Evolutionary conservation across 2,329 filamentous ascomycete species (phyloP).

Genomic region (Pseudogymnoascus sp.): DNA sequence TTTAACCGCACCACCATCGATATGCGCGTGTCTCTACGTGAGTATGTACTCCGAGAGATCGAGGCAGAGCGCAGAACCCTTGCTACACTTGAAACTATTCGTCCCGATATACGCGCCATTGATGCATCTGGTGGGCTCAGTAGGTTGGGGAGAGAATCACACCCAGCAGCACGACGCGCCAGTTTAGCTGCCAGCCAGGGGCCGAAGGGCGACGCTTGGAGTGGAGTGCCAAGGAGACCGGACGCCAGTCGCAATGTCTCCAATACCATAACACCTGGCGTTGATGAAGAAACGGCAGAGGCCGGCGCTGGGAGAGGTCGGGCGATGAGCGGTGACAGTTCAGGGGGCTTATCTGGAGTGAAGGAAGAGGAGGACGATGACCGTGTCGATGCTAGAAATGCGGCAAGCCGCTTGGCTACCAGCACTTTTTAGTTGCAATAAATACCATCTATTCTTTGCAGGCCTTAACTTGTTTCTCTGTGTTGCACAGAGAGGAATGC

Average conservation of each 20-base stretch:
- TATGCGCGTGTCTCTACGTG: conserved; percentile 72
- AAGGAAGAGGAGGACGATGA: conserved; percentile 86
- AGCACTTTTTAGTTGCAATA: conserved; percentile 66
- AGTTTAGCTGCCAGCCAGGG: conserved; percentile 84
- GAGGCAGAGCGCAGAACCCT: conserved; percentile 89
- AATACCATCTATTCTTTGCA: background rate
- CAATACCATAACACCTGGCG: conserved; percentile 58
- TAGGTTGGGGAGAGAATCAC: conserved; percentile 78
- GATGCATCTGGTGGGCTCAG: conserved; percentile 85
- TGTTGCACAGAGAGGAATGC: background rate
- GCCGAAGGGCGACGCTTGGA: conserved; percentile 97
- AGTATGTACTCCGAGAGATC: conserved; percentile 91
- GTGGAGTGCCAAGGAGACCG: conserved; percentile 71
- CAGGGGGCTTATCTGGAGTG: conserved; percentile 47
- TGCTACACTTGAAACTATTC: conserved; percentile 85
- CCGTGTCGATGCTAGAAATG: conserved; percentile 88
- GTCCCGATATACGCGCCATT: conserved; percentile 87
- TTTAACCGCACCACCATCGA: conserved; percentile 81
- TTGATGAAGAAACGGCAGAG: conserved; percentile 56
- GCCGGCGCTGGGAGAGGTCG: conserved; percentile 30
- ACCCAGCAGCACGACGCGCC: conserved; percentile 64
- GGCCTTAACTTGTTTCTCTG: background rate
- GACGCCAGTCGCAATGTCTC: conserved; percentile 76
- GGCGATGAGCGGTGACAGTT: conserved; percentile 25
- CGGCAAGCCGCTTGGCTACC: conserved; percentile 83